Percentiles rank a stretch among this genome's conserved stretches.
These are phyloP conservation scores for Nepenthes gracilis DNA, from an alignment of 148 eudicot genomes.

Conservation along the genomic window DNA sequence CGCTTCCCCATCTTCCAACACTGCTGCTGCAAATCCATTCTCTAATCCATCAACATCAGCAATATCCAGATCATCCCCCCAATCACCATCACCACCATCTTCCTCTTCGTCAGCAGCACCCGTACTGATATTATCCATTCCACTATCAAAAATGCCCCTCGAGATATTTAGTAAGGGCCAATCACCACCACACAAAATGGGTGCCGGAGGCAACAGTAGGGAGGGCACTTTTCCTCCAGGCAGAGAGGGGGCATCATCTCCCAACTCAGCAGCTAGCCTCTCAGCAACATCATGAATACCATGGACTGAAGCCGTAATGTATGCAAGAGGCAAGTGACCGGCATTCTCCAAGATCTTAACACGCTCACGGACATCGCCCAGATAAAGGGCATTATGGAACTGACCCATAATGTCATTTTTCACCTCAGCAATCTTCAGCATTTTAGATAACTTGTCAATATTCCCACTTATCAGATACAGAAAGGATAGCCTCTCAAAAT, in stretches of 20 bases:
- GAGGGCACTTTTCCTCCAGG: conserved; percentile 45
- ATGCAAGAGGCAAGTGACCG: conserved; percentile 64
- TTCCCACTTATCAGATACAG: conserved; percentile 70
- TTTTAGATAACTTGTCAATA: conserved; percentile 46
- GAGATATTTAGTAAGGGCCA: conserved; percentile 65
- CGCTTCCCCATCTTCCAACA: conserved; percentile 33
- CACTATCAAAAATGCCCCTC: conserved; percentile 59
- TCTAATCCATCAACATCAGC: conserved; percentile 26
- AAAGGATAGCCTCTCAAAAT: conserved; percentile 68
- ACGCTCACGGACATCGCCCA: conserved; percentile 61
- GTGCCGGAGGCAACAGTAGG: conserved; percentile 55
- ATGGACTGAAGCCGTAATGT: conserved; percentile 49
- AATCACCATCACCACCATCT: conserved; percentile 42
- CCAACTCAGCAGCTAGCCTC: conserved; percentile 47
- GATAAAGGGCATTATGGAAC: conserved; percentile 63
- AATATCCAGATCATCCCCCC: conserved; percentile 59
- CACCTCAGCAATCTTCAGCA: conserved; percentile 48
- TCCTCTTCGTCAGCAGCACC: conserved; percentile 41
- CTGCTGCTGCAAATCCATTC: conserved; percentile 41
- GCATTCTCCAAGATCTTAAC: conserved; percentile 61
- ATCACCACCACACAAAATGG: conserved; percentile 44
- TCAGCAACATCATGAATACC: conserved; percentile 45
- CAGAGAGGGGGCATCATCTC: conserved; percentile 44
- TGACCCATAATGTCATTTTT: conserved; percentile 73
- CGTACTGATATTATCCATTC: conserved; percentile 33